A percentile compares a stretch with the other conserved stretches of the same genome.
Conservation (phyloP, 176 grass and related monocot genomes). For the Oryza coarctata region DNA sequence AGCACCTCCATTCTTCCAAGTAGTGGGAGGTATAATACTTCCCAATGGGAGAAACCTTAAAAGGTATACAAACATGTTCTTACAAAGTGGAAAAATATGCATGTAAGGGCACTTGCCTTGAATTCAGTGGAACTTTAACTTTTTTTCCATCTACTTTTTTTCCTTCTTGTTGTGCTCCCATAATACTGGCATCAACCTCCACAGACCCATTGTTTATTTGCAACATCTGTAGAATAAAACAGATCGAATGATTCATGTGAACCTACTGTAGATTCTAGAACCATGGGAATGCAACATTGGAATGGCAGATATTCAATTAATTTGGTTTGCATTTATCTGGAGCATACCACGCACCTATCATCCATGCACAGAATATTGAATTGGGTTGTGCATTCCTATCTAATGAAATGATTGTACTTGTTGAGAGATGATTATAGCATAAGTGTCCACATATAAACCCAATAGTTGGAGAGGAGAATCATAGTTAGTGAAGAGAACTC, state of each 20-base stretch:
- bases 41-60: neutral
- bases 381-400: neutral
- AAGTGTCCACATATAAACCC: neutral
- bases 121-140: slow-evolving; percentile 93
- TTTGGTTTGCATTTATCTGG: slow-evolving; percentile 13
- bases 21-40: neutral
- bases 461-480: slow-evolving; percentile 3
- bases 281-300: neutral
- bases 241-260: slow-evolving; percentile 9
- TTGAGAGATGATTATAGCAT: neutral
- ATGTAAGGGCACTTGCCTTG: slow-evolving; percentile 48
- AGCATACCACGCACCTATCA: neutral
- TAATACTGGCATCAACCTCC: slow-evolving; percentile 80
- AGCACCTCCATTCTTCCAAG: neutral
- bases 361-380: neutral
- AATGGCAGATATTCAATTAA: neutral
- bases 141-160: slow-evolving; percentile 89
- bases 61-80: neutral
- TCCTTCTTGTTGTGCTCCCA: slow-evolving; percentile 79
- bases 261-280: slow-evolving; percentile 5
- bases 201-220: slow-evolving; percentile 90
- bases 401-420: neutral
- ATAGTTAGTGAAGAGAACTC: too few relatives aligned
- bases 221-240: slow-evolving; percentile 61
- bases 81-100: slow-evolving; percentile 4